Conservation (phyloP, 164 flowering plant genomes). For the Cinnamomum chago region DNA sequence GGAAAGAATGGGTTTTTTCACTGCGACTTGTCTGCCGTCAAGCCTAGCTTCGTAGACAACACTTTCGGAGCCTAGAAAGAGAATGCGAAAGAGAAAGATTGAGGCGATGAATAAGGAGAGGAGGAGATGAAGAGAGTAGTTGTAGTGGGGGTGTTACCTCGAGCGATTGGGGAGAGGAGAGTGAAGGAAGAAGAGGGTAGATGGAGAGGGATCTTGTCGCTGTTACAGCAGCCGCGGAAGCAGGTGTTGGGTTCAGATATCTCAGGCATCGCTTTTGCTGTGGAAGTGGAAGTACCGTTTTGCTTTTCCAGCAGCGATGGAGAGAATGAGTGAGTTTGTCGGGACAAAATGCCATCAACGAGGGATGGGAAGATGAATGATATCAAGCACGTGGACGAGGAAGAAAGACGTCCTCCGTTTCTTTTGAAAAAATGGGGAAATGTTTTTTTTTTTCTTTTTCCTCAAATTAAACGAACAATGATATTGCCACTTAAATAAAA, state of each 20-base stretch:
- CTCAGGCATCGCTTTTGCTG: slow-evolving; percentile 25
- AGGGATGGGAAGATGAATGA: too few relatives aligned
- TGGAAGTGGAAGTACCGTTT: too few relatives aligned
- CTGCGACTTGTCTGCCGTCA: slow-evolving; percentile 66
- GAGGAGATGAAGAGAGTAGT: background rate
- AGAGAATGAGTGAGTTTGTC: too few relatives aligned
- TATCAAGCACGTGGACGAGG: too few relatives aligned
- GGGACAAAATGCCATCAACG: too few relatives aligned
- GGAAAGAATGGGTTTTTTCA: slow-evolving; percentile 73
- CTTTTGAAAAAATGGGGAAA: too few relatives aligned
- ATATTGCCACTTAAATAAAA: too few relatives aligned
- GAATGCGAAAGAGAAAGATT: background rate
- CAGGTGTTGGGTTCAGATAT: slow-evolving; percentile 75
- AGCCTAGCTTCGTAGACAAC: slow-evolving; percentile 74
- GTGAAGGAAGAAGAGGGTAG: slow-evolving; percentile 67
- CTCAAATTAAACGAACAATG: too few relatives aligned
- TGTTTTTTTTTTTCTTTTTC: too few relatives aligned
- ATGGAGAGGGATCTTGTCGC: slow-evolving; percentile 69
- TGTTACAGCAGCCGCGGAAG: slow-evolving; percentile 79
- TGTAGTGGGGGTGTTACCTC: slow-evolving; percentile 31
- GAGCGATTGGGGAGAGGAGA: slow-evolving; percentile 66
- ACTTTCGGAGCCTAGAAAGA: slow-evolving; percentile 68
- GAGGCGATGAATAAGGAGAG: background rate
- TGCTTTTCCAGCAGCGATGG: too few relatives aligned
- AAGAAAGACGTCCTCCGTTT: too few relatives aligned